Evolutionary conservation across 352 stramenopile genomes (phyloP), one percentile per base, ranked within the genome.

Genomic region (Thalassiosira hispida): DNA sequence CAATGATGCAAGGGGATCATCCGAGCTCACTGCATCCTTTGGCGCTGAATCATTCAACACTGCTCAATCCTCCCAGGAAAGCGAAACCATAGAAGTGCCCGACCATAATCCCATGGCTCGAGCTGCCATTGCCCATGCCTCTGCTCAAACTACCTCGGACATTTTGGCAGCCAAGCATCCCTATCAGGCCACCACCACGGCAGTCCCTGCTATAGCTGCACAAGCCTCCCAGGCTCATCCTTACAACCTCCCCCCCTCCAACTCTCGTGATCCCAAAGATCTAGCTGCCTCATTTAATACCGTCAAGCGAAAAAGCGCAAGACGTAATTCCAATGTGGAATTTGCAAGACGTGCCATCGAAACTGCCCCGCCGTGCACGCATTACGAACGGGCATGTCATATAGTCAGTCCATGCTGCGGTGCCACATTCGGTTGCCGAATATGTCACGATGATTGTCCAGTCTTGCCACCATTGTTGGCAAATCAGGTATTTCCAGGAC

Each of bases 381-480:
- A 92, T 49, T 93, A 93, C 57, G 66, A 89, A 53, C 70, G 88
- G n/a, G 89, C 90, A 60, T 92, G 84, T 40, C 80, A 89, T 40
- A 88, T 93, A 29, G 77, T 93, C n/a, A 75, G 73, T 16, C 88
- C 88, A 4, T 93, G 88, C 66, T 93, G 88, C 40, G 77, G 79
- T 20, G 67, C 79, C 23, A 79, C 87, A 0, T 91, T 90, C 62
- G 88, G 85, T 7, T 93, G 88, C 67, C 76, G 88, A 18, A 91
- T 93, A 44, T 93, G 88, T 79, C 88, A 93, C 51, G 85, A 93
- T 66, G 88, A 93, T 60, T 88, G 52, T 82, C 79, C 85, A 2
- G 72, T 89, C 0, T 70, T 93, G 31, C 83, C 83, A 1, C 81
- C 82, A 14, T 72, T 81, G 27, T 49, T 81, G 47, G n/a, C 29